A percentile compares a stretch with the other conserved stretches of the same genome.
These are phyloP conservation scores for Aspergillus bridgeri DNA, from an alignment of 495 filamentous ascomycete species.

Conservation along the genomic window DNA sequence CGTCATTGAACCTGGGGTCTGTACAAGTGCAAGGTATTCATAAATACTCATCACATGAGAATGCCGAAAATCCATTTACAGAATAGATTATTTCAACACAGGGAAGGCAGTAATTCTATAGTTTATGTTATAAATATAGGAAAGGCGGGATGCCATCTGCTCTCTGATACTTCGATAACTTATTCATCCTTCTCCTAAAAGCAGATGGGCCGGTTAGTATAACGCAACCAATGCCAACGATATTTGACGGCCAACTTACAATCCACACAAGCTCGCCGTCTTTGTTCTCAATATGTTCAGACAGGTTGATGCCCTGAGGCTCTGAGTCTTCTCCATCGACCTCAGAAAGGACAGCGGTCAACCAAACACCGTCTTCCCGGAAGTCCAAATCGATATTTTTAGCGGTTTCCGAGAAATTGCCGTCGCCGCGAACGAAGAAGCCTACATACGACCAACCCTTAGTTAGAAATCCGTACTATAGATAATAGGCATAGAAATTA, in stretches of 20 bases:
- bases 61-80: too few relatives aligned
- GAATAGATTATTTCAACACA: too few relatives aligned
- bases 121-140: too few relatives aligned
- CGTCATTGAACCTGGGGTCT: too few relatives aligned
- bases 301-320: background rate
- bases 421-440: background rate
- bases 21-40: too few relatives aligned
- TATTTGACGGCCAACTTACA: background rate
- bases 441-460: background rate
- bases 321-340: background rate
- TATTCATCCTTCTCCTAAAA: background rate
- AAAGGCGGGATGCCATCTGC: too few relatives aligned
- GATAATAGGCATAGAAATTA: background rate
- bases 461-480: background rate
- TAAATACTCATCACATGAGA: too few relatives aligned
- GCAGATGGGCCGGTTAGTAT: background rate
- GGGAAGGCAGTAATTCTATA: too few relatives aligned
- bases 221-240: background rate
- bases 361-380: background rate
- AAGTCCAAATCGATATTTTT: background rate
- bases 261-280: background rate
- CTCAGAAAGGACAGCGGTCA: background rate
- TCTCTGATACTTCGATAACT: background rate
- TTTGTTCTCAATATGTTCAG: conserved; percentile 1
- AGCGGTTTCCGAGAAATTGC: background rate